Evolutionary conservation across 495 filamentous ascomycete genomes (phyloP).

Genomic region (Penicillium roqueforti): DNA sequence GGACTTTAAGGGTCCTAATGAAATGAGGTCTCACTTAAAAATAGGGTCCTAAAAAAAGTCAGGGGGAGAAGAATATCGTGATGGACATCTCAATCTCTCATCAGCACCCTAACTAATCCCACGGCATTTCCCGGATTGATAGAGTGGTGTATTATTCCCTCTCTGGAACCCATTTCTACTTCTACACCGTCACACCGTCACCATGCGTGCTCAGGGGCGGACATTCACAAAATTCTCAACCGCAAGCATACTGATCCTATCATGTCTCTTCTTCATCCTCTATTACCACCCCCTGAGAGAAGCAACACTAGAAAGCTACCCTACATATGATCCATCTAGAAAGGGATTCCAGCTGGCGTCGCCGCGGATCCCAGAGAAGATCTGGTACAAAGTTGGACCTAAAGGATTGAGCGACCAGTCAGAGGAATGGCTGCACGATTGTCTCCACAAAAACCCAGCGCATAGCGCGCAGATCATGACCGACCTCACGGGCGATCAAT

Average conservation of each 20-base stretch:
- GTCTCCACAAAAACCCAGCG: constrained; percentile 1
- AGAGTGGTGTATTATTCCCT: background rate
- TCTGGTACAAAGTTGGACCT: constrained; percentile 5
- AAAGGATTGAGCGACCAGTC: background rate
- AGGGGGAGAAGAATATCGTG: background rate
- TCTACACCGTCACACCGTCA: background rate
- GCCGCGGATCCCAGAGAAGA: background rate
- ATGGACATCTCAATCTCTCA: background rate
- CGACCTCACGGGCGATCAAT: constrained; percentile 2
- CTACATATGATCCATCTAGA: background rate
- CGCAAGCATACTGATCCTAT: background rate
- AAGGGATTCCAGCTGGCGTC: background rate
- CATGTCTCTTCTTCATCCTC: constrained; percentile 2
- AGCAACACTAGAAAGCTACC: background rate
- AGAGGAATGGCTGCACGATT: background rate
- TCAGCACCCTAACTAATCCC: background rate
- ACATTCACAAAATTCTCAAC: constrained; percentile 1
- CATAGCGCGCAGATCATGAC: constrained; percentile 2
- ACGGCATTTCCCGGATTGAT: no score
- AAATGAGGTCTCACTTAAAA: background rate
- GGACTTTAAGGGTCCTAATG: background rate
- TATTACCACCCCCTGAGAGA: background rate
- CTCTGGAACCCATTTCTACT: background rate
- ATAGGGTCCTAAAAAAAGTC: background rate
- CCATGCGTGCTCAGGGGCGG: background rate